phyloP scores from a whole-genome alignment of 768 basidiomycete genomes.

The Boletus subcaerulescens region DNA sequence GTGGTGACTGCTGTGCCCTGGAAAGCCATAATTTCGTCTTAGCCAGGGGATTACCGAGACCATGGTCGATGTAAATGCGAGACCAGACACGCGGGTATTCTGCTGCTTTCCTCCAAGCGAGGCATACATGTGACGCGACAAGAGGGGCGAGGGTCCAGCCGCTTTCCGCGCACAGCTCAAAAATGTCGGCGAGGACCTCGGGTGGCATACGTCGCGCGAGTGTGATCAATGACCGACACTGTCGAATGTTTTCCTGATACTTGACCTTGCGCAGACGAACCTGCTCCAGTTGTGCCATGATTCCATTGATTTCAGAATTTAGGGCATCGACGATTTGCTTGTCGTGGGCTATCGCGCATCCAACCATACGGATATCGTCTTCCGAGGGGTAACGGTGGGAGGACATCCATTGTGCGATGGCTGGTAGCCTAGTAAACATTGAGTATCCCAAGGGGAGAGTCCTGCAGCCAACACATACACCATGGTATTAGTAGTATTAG shows the following conservation, averaged over 20 bases:
- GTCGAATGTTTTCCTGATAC: conserved; percentile 42
- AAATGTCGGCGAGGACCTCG: conserved; percentile 53
- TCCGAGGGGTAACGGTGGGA: conserved; percentile 20
- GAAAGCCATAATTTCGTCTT: conserved; percentile 51
- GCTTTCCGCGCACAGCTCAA: conserved; percentile 47
- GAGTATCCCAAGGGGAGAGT: not conserved
- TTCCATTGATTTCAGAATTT: conserved; percentile 42
- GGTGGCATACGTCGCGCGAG: conserved; percentile 54
- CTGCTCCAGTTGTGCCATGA: conserved; percentile 38
- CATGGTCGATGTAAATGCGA: conserved; percentile 48
- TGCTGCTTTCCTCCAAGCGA: conserved; percentile 55
- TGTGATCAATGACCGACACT: conserved; percentile 46
- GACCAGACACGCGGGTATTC: conserved; percentile 56
- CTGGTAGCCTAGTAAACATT: conserved; percentile 1
- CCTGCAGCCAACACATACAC: conserved; percentile 4
- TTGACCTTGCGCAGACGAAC: conserved; percentile 42
- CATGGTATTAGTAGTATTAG: too few relatives aligned
- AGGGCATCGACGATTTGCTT: conserved; percentile 40
- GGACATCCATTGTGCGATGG: conserved; percentile 15
- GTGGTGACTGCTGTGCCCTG: conserved; percentile 41
- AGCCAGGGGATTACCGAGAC: conserved; percentile 39
- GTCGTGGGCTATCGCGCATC: conserved; percentile 32
- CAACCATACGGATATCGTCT: conserved; percentile 18
- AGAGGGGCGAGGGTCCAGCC: conserved; percentile 57
- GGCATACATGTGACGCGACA: conserved; percentile 55